Evolutionary conservation across 495 filamentous ascomycete genomes (phyloP).

Genomic region (Podospora bellae-mahoneyi): DNA sequence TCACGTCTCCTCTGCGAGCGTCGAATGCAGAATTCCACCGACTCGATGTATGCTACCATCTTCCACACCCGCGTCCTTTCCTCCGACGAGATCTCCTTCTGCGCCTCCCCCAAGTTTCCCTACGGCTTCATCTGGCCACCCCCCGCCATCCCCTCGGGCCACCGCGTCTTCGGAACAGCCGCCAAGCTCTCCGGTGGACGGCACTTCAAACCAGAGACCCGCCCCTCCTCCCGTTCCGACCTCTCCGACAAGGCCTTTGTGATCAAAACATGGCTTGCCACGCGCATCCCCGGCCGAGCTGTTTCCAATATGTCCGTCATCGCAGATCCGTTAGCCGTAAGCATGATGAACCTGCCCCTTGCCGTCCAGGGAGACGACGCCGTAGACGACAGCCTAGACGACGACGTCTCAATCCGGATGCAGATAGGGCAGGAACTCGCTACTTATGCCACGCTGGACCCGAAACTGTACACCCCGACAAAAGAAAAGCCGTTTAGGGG

Average conservation of each 20-base stretch:
- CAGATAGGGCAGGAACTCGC: constrained; percentile 61
- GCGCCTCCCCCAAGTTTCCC: constrained; percentile 34
- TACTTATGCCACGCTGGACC: constrained; percentile 74
- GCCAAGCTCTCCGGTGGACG: constrained; percentile 24
- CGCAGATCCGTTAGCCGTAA: too few species aligned
- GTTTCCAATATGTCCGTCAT: too few species aligned
- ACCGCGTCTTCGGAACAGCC: constrained; percentile 35
- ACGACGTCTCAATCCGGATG: neutral
- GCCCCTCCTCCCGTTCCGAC: constrained; percentile 43
- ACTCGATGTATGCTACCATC: constrained; percentile 40
- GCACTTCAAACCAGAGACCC: constrained; percentile 41
- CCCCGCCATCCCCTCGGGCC: constrained; percentile 57
- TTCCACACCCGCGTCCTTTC: constrained; percentile 43
- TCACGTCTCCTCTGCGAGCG: constrained; percentile 37
- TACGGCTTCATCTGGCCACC: constrained; percentile 71
- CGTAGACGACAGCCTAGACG: neutral
- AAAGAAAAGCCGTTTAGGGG: constrained; percentile 76
- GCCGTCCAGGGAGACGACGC: neutral
- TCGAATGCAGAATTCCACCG: neutral
- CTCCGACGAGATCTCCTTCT: constrained; percentile 16
- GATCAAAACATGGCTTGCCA: constrained; percentile 67
- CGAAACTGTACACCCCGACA: constrained; percentile 70
- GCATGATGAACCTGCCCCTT: too few species aligned
- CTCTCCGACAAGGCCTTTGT: constrained; percentile 65
- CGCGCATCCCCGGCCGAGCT: constrained; percentile 27